Evolutionary conservation across 306 rosid genomes (phyloP), one percentile per base, ranked within the genome.

Genomic region (Quillaja saponaria): DNA sequence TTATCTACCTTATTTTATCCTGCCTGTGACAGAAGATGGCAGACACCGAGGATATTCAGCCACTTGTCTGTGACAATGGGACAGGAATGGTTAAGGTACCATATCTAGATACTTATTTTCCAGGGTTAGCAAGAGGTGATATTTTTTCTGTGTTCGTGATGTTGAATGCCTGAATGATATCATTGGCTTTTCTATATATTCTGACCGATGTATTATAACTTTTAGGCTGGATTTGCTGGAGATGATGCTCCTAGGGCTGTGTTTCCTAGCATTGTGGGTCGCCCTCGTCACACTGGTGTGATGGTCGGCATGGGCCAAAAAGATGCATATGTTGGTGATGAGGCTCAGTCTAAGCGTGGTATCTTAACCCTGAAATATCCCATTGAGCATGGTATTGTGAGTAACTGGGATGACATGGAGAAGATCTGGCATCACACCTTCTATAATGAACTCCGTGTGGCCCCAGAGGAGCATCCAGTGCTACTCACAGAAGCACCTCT

Each of bases 221-320:
- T 58, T 39, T 71, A 90, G 97, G 97, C 97, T 84, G 95, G 97
- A 69, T 90, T 90, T 67, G 96, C 94, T 42, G 96, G 96, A 72
- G 96, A 88, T 63, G 96, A 88, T 79, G 96, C 96, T 80, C 96
- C 96, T 11, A 81, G 96, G 76, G 96, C 96, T 28, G 96, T 88
- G 60, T 88, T 88, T 50, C 96, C 96, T 15, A 88, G 96, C 74
- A 88, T 88, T 65, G 96, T 88, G 19, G 96, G 94, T 15, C 90
- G 96, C 60, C 96, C 96, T 25, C 85, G 96, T 50, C 96, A 88
- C 80, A 88, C 94, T 0, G 96, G 96, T 42, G 96, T 88, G 73
- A 88, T 88, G 96, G 96, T 88, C 16, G 96, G 96, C 44, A 88
- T 88, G 96, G 96, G 96, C 64, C 96, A 88, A 62, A 88, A 88